Evolutionary conservation across 2,329 filamentous ascomycete species (phyloP).

Genomic region (Ceratocystis lukuohia): DNA sequence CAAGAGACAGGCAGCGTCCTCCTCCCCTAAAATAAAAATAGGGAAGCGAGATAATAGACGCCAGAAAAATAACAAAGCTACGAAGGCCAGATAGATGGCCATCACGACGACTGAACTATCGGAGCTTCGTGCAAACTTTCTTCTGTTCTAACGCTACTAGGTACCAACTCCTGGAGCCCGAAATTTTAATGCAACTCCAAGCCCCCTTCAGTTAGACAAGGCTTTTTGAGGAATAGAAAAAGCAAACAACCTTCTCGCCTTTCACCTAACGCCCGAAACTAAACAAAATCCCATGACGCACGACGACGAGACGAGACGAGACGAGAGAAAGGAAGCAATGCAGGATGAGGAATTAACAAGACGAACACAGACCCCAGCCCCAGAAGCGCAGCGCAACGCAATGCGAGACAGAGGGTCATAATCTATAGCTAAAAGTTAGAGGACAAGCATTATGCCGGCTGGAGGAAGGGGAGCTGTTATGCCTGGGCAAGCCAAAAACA

Average conservation of each 20-base stretch:
- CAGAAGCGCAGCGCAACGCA: too few relatives aligned
- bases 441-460: background rate
- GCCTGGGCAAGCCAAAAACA: background rate
- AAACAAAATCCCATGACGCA: conserved; percentile 1
- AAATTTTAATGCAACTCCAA: background rate
- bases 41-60: background rate
- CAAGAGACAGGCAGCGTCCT: background rate
- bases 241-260: background rate
- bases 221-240: background rate
- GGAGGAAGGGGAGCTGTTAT: background rate
- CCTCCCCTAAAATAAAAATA: background rate
- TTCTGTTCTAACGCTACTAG: background rate
- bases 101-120: too few relatives aligned
- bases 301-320: background rate
- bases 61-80: background rate
- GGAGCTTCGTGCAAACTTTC: background rate
- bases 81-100: background rate
- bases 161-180: background rate
- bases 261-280: background rate
- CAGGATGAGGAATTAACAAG: background rate
- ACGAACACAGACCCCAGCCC: too few relatives aligned
- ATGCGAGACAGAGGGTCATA: too few relatives aligned
- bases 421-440: too few relatives aligned
- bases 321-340: background rate
- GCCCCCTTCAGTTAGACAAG: background rate